Conservation (phyloP, 495 filamentous ascomycete species). For the Tuber aestivum region DNA sequence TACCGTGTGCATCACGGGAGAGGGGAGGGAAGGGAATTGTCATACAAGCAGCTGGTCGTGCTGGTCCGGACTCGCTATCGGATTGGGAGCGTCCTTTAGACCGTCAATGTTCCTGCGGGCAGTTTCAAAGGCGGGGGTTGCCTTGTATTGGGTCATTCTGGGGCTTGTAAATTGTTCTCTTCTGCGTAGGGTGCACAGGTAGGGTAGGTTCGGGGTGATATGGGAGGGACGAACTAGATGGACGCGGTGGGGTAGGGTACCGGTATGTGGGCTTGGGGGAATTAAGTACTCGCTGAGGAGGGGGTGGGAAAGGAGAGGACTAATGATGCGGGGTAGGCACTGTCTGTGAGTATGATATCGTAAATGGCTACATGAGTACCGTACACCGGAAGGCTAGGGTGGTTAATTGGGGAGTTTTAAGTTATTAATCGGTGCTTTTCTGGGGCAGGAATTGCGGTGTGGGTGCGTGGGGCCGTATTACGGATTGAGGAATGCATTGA, state of each 20-base stretch:
- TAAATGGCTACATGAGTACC: too few relatives aligned
- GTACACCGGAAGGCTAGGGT: too few relatives aligned
- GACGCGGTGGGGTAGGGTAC: background rate
- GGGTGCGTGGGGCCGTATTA: too few relatives aligned
- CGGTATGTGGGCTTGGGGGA: background rate
- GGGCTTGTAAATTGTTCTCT: background rate
- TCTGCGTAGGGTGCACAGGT: too few relatives aligned
- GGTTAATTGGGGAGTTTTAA: too few relatives aligned
- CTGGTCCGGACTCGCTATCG: too few relatives aligned
- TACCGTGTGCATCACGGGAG: background rate
- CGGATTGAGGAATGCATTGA: too few relatives aligned
- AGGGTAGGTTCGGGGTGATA: background rate
- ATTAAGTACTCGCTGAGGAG: background rate
- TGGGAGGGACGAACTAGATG: background rate
- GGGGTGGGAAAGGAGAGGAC: background rate
- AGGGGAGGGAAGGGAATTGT: background rate
- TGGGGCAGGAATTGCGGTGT: too few relatives aligned
- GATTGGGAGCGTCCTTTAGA: too few relatives aligned
- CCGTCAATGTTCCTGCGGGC: background rate
- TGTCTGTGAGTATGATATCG: background rate
- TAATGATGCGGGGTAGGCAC: background rate
- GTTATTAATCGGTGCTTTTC: too few relatives aligned
- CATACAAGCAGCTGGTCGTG: background rate
- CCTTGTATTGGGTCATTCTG: background rate
- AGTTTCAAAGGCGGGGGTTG: background rate